Base-by-base conservation (phyloP, 129 eudicot species). In the Artemisia annua region DNA sequence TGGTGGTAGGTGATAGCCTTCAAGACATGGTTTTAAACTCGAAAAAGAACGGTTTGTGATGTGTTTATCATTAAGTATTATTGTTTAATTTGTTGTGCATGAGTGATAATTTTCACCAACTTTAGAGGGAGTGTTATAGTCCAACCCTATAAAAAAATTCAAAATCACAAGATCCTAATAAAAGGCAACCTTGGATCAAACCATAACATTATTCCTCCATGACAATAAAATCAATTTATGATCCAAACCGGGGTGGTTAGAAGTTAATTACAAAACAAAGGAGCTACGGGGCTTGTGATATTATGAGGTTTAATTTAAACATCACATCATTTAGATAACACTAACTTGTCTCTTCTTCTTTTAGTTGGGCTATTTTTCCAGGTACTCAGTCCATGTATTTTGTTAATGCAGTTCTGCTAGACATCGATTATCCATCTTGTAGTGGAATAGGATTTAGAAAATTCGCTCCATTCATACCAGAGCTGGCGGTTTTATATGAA, bases 391-490 rank as follows among this genome's bases (percentile, higher is more conserved):
- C 18, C 46, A 6, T 62, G 16, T 9, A 5, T 16, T 53, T 43
- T 59, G 11, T 19, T 65, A 61, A 20, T 67, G 72, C 83, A 87
- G 97, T 90, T 68, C 75, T 90, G 7, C 64, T 90, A 65, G 94
- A 85, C 79, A 85, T 87, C 74, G 80, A 87, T 79, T 87, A 85
- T 4, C 94, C 91, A n/a, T 79, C 82, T 90, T 90, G 97, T 67
- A 84, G 86, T 69, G 22, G 22, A 20, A 20, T 20, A 20, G 85
- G 82, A 70, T 87, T 90, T 83, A 82, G 88, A 64, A 83, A 83
- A 66, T 73, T 90, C 79, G 91, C 91, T 5, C 89, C 96, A 18
- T 79, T 85, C 65, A 79, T 90, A 80, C 94, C 88, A 67, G 94
- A 87, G 80, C 84, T 90, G 66, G 96, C 89, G 44, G 73, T 72